A percentile compares a stretch with the other conserved stretches of the same genome.
These are phyloP conservation scores for Solanum chiquidenum DNA, from an alignment of 257 asterid species.

Conservation along the genomic window DNA sequence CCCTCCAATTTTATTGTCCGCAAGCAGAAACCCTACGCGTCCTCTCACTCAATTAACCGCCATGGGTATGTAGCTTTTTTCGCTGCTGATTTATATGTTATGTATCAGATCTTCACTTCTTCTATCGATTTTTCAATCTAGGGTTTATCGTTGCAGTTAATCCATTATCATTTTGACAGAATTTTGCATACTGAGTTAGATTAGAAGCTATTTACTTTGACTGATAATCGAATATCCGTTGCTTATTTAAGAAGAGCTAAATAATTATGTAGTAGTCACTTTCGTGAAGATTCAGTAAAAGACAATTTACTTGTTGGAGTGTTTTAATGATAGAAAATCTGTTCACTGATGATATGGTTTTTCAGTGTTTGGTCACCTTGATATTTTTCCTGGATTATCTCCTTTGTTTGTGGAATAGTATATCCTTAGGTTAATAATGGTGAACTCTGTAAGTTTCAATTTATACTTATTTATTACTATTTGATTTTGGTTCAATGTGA, in stretches of 20 bases:
- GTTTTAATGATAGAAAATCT: neutral
- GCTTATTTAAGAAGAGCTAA: neutral
- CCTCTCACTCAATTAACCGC: neutral
- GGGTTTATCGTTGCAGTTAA: neutral
- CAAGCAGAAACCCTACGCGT: constrained; percentile 1
- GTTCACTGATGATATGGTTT: neutral
- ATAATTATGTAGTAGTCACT: neutral
- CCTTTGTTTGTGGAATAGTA: neutral
- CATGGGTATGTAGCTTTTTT: neutral
- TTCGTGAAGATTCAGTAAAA: neutral
- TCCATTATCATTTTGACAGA: neutral
- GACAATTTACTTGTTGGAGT: neutral
- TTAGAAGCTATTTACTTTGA: neutral
- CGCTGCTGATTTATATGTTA: neutral
- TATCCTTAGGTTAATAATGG: neutral
- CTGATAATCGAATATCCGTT: neutral
- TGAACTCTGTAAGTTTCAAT: neutral
- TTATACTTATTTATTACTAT: neutral
- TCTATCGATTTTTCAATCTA: neutral
- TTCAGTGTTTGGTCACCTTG: neutral
- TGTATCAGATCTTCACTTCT: neutral
- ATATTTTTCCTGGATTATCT: neutral
- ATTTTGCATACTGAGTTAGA: neutral
- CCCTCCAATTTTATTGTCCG: neutral
- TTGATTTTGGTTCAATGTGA: neutral